A percentile compares a stretch with the other conserved stretches of the same genome.
Conservation (phyloP, 352 stramenopile genomes). For the Elongisporangium undulatum region DNA sequence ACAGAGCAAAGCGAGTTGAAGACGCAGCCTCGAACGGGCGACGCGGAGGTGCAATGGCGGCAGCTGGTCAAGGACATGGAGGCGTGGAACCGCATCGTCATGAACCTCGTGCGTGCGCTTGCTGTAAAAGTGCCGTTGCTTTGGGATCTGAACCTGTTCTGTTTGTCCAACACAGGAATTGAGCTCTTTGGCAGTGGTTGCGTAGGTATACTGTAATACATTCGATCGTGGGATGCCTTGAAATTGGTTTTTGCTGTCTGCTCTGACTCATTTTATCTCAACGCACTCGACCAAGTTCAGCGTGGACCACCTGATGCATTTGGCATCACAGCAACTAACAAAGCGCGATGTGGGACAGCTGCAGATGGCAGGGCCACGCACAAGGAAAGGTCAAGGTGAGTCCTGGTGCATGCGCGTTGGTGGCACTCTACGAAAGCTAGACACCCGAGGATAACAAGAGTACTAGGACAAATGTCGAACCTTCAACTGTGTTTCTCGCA, state of each 20-base stretch:
- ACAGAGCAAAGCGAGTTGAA: slow-evolving; percentile 37
- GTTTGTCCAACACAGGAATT: background rate
- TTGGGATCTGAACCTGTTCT: background rate
- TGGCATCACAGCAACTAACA: no score
- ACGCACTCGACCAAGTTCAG: no score
- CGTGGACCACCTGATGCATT: no score
- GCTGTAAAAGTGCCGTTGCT: background rate
- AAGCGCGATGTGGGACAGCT: no score
- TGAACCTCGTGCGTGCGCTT: slow-evolving; percentile 52
- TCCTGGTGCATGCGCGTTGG: no score
- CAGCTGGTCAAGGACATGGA: slow-evolving; percentile 85
- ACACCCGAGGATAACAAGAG: no score
- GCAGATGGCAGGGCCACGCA: no score
- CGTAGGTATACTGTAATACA: background rate
- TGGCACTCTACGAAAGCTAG: no score
- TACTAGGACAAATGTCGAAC: no score
- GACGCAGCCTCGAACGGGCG: slow-evolving; percentile 13
- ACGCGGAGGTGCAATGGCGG: slow-evolving; percentile 65
- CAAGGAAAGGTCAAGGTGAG: no score
- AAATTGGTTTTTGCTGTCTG: no score
- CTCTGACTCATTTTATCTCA: background rate
- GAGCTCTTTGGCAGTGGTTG: background rate
- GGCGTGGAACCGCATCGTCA: slow-evolving; percentile 80
- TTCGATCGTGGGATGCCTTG: background rate
- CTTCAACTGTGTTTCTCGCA: no score